Base-by-base conservation (phyloP, 1,139 yeast genomes). In the Pichia sp. region DNA sequence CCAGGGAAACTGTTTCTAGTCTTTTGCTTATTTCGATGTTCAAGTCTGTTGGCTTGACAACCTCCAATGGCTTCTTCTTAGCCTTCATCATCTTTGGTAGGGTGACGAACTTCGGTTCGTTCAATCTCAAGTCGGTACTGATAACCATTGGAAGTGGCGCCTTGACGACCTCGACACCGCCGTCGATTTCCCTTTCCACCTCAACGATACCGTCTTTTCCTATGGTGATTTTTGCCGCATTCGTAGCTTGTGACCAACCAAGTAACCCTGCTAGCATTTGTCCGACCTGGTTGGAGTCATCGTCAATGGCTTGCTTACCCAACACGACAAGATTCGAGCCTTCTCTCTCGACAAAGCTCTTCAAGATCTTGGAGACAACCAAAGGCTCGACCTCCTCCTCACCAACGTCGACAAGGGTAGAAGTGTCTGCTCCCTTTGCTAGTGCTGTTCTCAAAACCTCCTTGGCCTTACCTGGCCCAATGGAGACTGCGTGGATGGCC, bases 1-100 rank as follows among this genome's bases (percentile, higher is more conserved):
- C 84, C 41, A 93, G 85, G 67, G 84, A 82, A 59, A 90, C 67
- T 3, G 84, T 77, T 67, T 89, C 84, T 57, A 92, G 73, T 65
- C 95, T 81, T 50, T 80, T 79, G 36, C 80, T 70, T 19, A 83
- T 69, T 51, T 85, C 89, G 36, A 90, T 76, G 30, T 84, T 89
- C 59, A 88, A 80, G 64, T 88, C 96, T n/a, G 76, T 75, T 16
- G 87, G 76, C 67, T 80, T 82, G 62, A 87, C 71, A 64, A 83
- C 85, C 62, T 81, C 87, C 70, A 92, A 77, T 8, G 97, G 97
- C 78, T 90, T 90, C 82, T 92, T 92, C 78, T 93, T 93, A 54
- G 98, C 99, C 77, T 93, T 93, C 99, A 93, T 93, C 73, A 90
- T 82, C 70, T 92, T 93, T 56, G 97, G 97, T 67, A 93, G 78